Evolutionary conservation across 768 basidiomycete species (phyloP).

Genomic region (Termitomyces sp.): DNA sequence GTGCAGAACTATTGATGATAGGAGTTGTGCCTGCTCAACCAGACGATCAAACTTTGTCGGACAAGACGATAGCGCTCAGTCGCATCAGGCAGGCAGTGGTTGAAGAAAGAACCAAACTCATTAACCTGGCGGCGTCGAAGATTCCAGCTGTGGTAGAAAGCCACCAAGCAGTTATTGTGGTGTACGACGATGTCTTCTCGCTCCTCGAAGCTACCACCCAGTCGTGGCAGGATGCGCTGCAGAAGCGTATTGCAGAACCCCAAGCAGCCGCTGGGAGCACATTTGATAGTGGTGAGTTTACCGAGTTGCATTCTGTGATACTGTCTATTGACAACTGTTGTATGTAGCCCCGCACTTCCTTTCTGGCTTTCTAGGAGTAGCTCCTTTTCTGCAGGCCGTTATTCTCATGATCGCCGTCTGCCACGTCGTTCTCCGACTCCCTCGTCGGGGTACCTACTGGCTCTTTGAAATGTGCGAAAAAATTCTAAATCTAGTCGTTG

Average conservation of each 20-base stretch:
- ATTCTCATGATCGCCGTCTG: not conserved
- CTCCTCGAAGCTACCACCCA: not conserved
- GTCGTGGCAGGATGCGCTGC: not conserved
- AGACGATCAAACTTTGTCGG: not conserved
- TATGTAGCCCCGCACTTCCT: not conserved
- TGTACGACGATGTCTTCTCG: not conserved
- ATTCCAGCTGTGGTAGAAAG: not conserved
- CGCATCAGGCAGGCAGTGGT: not conserved
- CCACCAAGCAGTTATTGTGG: not conserved
- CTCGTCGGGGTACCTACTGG: not conserved
- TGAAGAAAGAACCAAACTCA: not conserved
- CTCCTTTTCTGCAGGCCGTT: not conserved
- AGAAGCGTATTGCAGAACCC: not conserved
- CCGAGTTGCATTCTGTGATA: not conserved
- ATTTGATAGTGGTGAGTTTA: not conserved
- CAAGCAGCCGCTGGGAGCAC: not conserved
- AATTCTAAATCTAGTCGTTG: not conserved
- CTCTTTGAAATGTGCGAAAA: not conserved
- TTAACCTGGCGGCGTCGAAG: not conserved
- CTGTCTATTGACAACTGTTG: not conserved
- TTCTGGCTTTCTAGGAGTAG: not conserved
- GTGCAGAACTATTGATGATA: not conserved
- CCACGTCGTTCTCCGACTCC: not conserved
- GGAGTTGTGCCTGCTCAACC: not conserved
- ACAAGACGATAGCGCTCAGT: not conserved